Base-by-base conservation (phyloP, 495 filamentous ascomycete genomes). In the Penicillium diatomitis region DNA sequence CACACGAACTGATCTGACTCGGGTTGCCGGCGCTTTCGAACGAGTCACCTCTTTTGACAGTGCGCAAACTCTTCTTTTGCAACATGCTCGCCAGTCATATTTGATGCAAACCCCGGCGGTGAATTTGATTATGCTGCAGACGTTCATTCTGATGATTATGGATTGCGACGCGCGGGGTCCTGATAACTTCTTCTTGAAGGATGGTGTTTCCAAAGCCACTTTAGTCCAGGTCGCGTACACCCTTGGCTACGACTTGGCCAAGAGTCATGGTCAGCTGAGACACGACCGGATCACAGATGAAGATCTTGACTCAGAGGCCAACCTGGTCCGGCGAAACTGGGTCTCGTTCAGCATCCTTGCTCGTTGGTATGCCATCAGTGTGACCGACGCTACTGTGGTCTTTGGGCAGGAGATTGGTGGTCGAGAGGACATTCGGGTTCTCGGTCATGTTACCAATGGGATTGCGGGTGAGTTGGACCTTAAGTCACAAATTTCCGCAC, bases 281-380 rank as follows among this genome's bases (percentile, higher is more conserved):
- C 61, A 47, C 42, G 63, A 67, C 28, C 62, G 66, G 5, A 42
- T 56, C 8, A 51, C 66, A 6, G 63, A 72, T 44, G 60, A 62
- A 3, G 85, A 89, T 61, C 52, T 72, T 4, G 84, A 90, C 61
- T 83, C 84, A 6, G 82, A 86, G 45, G 80, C 85, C 44, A 82
- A 82, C 31, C 73, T 91, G 29, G 78, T 76, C 3, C 68, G 87
- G 47, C 78, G 87, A 35, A 79, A 79, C 41, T 95, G 87, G 85
- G 87, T 84, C 66, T 76, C 81, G 1, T 63, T 92, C 46, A 74
- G 84, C 41, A 79, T 86, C 56, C 66, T 95, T 49, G 82, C 87
- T 47, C 79, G 86, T 31, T 91, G 83, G 82, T 80, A 88, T 57
- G 80, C 86, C 10, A 73, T 83, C 37, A 83, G 80, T 55, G 83